Percentiles rank a stretch among this genome's conserved stretches.
Evolutionary conservation across 148 eudicot species (phyloP).

Genomic region (Talinum fruticosum): DNA sequence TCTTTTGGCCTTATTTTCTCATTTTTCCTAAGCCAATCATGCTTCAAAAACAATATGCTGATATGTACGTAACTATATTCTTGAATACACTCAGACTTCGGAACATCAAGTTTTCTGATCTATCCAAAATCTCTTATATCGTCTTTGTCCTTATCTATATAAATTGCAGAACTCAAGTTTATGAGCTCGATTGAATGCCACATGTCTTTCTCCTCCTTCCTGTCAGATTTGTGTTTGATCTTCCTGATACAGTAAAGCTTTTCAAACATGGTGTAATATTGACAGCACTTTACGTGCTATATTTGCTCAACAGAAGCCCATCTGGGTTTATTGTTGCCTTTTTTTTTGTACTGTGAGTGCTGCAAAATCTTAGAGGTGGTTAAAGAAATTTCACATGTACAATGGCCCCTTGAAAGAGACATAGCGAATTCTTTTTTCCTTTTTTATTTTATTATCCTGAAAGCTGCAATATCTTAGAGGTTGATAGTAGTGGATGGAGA

Average conservation of each 20-base stretch:
- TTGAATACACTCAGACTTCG: too few relatives aligned
- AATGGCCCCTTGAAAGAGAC: background rate
- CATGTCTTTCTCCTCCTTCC: background rate
- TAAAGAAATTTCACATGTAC: background rate
- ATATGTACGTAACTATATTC: too few relatives aligned
- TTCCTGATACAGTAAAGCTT: background rate
- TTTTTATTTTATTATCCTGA: background rate
- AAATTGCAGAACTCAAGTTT: background rate
- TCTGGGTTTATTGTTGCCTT: background rate
- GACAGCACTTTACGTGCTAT: background rate
- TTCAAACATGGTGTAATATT: background rate
- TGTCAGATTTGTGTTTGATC: background rate
- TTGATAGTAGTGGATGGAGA: slow-evolving; percentile 13
- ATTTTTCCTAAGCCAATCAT: too few relatives aligned
- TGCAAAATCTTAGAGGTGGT: background rate
- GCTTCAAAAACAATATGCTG: too few relatives aligned
- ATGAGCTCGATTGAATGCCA: background rate
- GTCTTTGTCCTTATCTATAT: too few relatives aligned
- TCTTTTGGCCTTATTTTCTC: too few relatives aligned
- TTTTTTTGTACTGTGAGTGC: too few relatives aligned
- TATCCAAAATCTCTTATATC: too few relatives aligned
- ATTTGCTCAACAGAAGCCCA: background rate
- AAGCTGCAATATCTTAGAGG: background rate
- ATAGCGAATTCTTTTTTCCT: background rate
- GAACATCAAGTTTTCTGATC: too few relatives aligned